These are phyloP conservation scores for Conticribra weissflogii DNA, from an alignment of 108 stramenopile genomes.

Conservation along the genomic window DNA sequence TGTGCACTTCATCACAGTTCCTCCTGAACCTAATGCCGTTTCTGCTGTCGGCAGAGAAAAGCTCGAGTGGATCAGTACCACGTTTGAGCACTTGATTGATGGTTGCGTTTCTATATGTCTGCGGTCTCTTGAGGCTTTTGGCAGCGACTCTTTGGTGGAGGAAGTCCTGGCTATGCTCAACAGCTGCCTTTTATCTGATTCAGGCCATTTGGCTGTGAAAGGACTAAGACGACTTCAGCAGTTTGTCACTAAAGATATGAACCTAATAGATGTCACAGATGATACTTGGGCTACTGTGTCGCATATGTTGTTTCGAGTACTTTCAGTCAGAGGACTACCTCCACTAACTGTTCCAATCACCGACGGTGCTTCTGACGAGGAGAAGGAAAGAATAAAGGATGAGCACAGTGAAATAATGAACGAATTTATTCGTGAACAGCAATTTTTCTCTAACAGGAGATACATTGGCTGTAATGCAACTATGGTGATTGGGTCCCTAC, in stretches of 20 bases:
- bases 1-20: slow-evolving; percentile 62
- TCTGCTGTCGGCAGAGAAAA: slow-evolving; percentile 22
- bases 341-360: slow-evolving; percentile 23
- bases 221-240: slow-evolving; percentile 75
- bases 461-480: slow-evolving; percentile 83
- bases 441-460: slow-evolving; percentile 66
- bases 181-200: slow-evolving; percentile 83
- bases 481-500: slow-evolving; percentile 71
- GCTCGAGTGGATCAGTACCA: slow-evolving; percentile 74
- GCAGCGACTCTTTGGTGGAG: slow-evolving; percentile 68
- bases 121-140: slow-evolving; percentile 63
- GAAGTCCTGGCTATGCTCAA: slow-evolving; percentile 87
- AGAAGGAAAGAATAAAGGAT: slow-evolving; percentile 38
- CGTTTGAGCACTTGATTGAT: slow-evolving; percentile 83
- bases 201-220: slow-evolving; percentile 70
- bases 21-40: slow-evolving; percentile 19
- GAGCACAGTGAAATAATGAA: slow-evolving; percentile 54
- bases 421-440: slow-evolving; percentile 80
- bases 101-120: slow-evolving; percentile 74
- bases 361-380: slow-evolving; percentile 37
- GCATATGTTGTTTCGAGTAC: slow-evolving; percentile 81
- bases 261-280: slow-evolving; percentile 55
- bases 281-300: slow-evolving; percentile 86
- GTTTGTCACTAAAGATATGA: slow-evolving; percentile 73
- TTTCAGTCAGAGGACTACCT: slow-evolving; percentile 70